Conservation (phyloP, 179 eudicot genomes). For the Amaranthus tricolor region DNA sequence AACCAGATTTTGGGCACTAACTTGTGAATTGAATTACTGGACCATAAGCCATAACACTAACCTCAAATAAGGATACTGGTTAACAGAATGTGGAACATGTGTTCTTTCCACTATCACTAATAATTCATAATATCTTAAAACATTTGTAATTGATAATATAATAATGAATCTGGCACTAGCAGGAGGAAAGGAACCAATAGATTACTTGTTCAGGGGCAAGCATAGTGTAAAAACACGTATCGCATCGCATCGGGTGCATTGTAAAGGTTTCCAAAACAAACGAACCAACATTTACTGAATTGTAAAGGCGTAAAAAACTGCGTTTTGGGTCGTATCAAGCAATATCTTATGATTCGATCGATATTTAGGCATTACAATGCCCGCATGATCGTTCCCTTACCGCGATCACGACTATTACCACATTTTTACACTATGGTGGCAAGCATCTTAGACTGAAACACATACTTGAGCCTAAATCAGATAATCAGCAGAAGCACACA, state of each 20-base stretch:
- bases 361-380: no score
- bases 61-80: constrained; percentile 5
- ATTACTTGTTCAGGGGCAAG: constrained; percentile 3
- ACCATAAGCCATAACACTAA: constrained; percentile 14
- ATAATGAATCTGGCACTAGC: constrained; percentile 15
- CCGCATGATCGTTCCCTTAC: no score
- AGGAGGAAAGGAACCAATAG: constrained; percentile 19
- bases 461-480: constrained; percentile 6
- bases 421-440: no score
- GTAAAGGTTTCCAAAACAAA: no score
- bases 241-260: no score
- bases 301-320: no score
- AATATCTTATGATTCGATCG: no score
- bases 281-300: no score
- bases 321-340: no score
- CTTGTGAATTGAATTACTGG: constrained; percentile 1
- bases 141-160: not conserved
- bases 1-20: not conserved
- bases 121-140: not conserved
- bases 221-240: not conserved
- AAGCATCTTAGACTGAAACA: constrained; percentile 18
- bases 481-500: constrained; percentile 3
- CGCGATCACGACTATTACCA: no score
- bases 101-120: constrained; percentile 11
- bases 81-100: constrained; percentile 4